Base-by-base conservation (phyloP, 2,329 filamentous ascomycete species). In the Cladophialophora yegresii region DNA sequence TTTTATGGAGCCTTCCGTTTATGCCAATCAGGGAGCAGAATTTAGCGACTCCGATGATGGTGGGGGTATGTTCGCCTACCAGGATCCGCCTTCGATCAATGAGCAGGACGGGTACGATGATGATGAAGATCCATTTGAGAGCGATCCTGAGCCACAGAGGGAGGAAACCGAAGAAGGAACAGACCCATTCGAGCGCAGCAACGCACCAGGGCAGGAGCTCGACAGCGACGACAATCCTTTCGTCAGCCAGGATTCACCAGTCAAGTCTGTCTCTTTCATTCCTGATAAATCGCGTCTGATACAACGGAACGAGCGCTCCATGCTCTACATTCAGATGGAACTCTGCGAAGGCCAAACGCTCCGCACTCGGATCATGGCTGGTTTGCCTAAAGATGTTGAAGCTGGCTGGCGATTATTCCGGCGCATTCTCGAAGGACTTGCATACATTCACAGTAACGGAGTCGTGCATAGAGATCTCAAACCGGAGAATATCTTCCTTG, bases 261-360 rank as follows among this genome's bases (percentile, higher is more conserved):
- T 59, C 16, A 56, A 62, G 32, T 60, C 55, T 9, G 54, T 65
- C 16, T 23, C 57, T 22, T 51, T 50, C 16, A 54, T 36, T 9
- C 64, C 54, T 1, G 40, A 58, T 9, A 64, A 63, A 43, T 57
- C 61, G 43, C 66, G 61, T 23, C 47, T 61, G 26, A 23, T 62
- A 40, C 62, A 47, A 43, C 47, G 26, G 16, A 54, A 61, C 20
- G 64, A 65, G 40, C 58, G 64, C 58, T 93, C 89, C 0, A 88
- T 93, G 6, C 83, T 99, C 49, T 99, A 97, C 75, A 98, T 99
- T 62, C 95, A 96, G 66, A 99, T 99, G 95, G 95, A 99, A 75
- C 96, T 97, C 71, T 99, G 95, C 73, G 93, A 98, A 75, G 95
- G 93, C 74, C 86, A 90, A 70, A 98, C 95, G 0, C 84, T 99